phyloP scores from a whole-genome alignment of 495 filamentous ascomycete species.

The Aspergillus conjunctus region DNA sequence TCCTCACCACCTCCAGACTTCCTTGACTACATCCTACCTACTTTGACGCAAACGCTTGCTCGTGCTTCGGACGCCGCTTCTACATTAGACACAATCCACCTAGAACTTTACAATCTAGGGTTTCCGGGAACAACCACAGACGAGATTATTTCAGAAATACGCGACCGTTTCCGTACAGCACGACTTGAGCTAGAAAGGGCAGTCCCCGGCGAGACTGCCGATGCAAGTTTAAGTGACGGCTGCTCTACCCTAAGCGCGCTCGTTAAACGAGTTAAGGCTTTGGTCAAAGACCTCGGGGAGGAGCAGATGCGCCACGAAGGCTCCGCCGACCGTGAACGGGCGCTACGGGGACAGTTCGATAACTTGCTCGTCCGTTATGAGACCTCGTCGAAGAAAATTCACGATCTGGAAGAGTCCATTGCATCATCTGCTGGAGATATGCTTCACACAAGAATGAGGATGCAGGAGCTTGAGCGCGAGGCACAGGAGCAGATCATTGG shows the following conservation, averaged over 20 bases:
- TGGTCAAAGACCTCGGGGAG: conserved; percentile 39
- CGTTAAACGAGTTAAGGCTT: conserved; percentile 37
- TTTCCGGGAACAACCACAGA: conserved; percentile 52
- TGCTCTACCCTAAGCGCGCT: conserved; percentile 43
- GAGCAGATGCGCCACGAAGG: conserved; percentile 36
- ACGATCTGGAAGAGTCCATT: conserved; percentile 55
- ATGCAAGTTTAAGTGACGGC: conserved; percentile 42
- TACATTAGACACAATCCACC: conserved; percentile 41
- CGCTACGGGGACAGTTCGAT: conserved; percentile 49
- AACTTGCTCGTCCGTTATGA: conserved; percentile 41
- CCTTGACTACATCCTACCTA: conserved; percentile 36
- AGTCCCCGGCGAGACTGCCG: conserved; percentile 62
- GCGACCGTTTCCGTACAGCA: conserved; percentile 60
- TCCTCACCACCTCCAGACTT: conserved; percentile 45
- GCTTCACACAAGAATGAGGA: conserved; percentile 43
- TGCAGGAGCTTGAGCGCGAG: conserved; percentile 53
- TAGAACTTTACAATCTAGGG: conserved; percentile 53
- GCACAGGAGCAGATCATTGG: conserved; percentile 59
- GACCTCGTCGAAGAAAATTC: conserved; percentile 44
- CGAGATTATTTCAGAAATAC: conserved; percentile 56
- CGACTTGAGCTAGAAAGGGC: conserved; percentile 68
- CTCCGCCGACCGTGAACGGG: conserved; percentile 37
- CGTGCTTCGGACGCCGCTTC: conserved; percentile 40
- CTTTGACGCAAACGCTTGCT: conserved; percentile 37
- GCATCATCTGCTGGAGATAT: conserved; percentile 58